Evolutionary conservation across 768 basidiomycete species (phyloP), one percentile per base, ranked within the genome.

Genomic region (Lactarius trivialis): DNA sequence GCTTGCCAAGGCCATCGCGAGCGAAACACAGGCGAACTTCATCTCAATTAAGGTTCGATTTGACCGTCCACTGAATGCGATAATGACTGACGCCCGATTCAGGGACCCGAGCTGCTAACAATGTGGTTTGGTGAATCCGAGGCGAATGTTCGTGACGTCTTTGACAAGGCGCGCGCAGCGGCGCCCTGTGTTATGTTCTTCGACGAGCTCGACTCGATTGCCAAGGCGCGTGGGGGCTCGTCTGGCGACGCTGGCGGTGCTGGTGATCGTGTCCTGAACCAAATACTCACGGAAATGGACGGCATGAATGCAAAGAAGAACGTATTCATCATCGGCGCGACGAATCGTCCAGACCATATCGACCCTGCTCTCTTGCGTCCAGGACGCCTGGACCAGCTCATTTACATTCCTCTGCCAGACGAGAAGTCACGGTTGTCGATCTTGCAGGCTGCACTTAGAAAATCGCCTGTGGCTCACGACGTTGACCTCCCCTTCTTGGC

Each of bases 51-150:
- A 99, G 86, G 88, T 85, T 12, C 57, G 55, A 63, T 50, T 21
- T 34, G 14, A n/a, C 55, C 8, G 26, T 19, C 11, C 28, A 32
- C 39, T 28, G 28, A 26, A 36, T 37, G 36, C 24, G 32, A 15
- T 51, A 1, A 28, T 60, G 17, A 71, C 58, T 30, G 73, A 68
- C 9, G 34, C 15, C 54, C 48, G 55, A 52, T 19, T 62, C 15
- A 89, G 85, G 96, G 97, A 67, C 96, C 96, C 65, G 97, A 98
- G 77, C 81, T 98, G 48, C 85, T 98, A 48, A 99, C 95, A 7
- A 98, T 98, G 96, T 99, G 97, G 94, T 98, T 99, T 76, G 97
- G 97, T 85, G 97, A 99, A 82, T 98, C 96, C 7, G 97, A 99
- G 79, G 97, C 96, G 67, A 99, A 99, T 71, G 97, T 99, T 65